Evolutionary conservation across 78 protist species (phyloP), one percentile per base, ranked within the genome.

Genomic region (Dictyostelium brefeldianum): DNA sequence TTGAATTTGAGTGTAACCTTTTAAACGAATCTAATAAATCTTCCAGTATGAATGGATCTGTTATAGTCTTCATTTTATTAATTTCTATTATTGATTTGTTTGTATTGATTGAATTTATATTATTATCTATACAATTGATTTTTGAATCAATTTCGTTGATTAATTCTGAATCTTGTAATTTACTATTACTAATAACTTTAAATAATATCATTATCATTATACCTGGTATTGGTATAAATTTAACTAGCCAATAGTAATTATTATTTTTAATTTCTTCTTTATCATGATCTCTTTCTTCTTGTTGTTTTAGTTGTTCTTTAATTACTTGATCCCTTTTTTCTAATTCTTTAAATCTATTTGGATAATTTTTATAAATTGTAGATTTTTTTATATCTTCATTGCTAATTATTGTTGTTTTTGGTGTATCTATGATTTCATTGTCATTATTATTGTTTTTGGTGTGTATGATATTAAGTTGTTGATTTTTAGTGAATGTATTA

Each of bases 41-140:
- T 18, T 59, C 25, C 25, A 59, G n/a, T 59, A 59, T 8, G 69
- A 59, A n/a, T 9, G 69, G 69, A 59, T 59, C 11, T 8, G n/a
- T 22, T 9, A 59, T 59, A 22, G 69, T 22, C n/a, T 59, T 59
- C 69, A 59, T 59, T 59, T 22, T 59, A 59, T 59, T 59, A 8
- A 59, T 59, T 59, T 59, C 69, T n/a, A 59, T 59, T 59, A 59
- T 22, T 59, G 69, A 29, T 59, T 59, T 59, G n/a, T 59, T 59
- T 22, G 11, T n/a, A 7, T 22, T 59, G 8, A 59, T 59, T 15
- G n/a, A 9, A 18, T 59, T n/a, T 22, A 59, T 59, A 36, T 36
- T 36, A 36, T 36, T 36, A 36, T 36, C 43, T 36, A 36, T 36
- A 36, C 2, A 3, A 2, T 36, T 36, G 1, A 36, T 36, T 36